phyloP scores from a whole-genome alignment of 345 rosid genomes.

The Pugionium cornutum region DNA sequence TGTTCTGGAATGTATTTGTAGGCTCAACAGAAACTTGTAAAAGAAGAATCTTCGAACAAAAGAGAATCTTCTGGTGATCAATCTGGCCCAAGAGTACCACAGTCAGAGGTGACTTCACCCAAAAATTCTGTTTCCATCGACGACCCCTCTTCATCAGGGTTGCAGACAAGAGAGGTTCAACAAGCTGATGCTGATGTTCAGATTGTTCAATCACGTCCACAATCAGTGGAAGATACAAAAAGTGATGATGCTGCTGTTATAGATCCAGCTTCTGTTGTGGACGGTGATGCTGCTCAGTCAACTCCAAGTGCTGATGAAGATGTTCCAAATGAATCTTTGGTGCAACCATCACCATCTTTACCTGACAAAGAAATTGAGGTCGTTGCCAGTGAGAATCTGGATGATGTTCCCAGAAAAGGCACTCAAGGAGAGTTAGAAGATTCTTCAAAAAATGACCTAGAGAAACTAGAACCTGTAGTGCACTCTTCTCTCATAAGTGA shows the following conservation, averaged over 20 bases:
- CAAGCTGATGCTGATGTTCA: slow-evolving; percentile 43
- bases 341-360: slow-evolving; percentile 43
- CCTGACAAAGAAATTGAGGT: slow-evolving; percentile 55
- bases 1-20: slow-evolving; percentile 37
- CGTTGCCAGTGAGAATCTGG: slow-evolving; percentile 42
- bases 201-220: slow-evolving; percentile 38
- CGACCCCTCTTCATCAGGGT: slow-evolving; percentile 42
- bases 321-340: slow-evolving; percentile 45
- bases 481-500: slow-evolving; percentile 41
- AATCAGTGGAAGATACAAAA: slow-evolving; percentile 38
- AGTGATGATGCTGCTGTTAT: slow-evolving; percentile 45
- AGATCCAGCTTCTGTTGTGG: slow-evolving; percentile 42
- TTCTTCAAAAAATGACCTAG: slow-evolving; percentile 49
- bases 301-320: slow-evolving; percentile 51
- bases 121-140: slow-evolving; percentile 18
- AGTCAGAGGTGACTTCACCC: slow-evolving; percentile 35
- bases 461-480: slow-evolving; percentile 45
- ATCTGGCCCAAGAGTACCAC: slow-evolving; percentile 38
- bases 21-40: slow-evolving; percentile 53
- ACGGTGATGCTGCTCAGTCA: slow-evolving; percentile 37
- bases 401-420: slow-evolving; percentile 38
- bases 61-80: slow-evolving; percentile 45
- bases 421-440: slow-evolving; percentile 44
- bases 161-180: slow-evolving; percentile 38
- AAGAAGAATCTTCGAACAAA: slow-evolving; percentile 45